These are phyloP conservation scores for Salix dunnii DNA, from an alignment of 345 rosid species.

Conservation along the genomic window DNA sequence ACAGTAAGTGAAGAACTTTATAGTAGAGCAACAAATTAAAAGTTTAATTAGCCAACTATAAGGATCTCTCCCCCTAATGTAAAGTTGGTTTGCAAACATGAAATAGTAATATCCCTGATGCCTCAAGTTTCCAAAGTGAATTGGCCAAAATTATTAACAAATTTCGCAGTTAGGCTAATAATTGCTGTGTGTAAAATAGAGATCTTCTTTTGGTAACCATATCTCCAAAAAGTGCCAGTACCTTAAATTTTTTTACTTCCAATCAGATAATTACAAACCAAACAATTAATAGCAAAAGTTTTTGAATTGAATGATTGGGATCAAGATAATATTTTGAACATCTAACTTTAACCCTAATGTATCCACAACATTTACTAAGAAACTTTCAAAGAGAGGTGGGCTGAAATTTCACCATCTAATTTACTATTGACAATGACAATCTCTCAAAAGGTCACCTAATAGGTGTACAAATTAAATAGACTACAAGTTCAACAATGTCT, in stretches of 20 bases:
- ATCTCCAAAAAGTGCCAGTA: not conserved
- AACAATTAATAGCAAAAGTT: too few species aligned
- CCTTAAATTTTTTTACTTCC: not conserved
- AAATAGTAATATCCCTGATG: too few species aligned
- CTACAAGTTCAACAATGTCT: too few species aligned
- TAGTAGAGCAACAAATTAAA: not conserved
- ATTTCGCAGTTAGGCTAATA: too few species aligned
- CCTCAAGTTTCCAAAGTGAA: too few species aligned
- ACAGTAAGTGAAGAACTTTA: not conserved
- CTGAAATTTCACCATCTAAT: too few species aligned
- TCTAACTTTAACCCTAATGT: not conserved
- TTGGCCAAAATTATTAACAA: too few species aligned
- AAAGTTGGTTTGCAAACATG: not conserved
- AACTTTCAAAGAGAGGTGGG: not conserved
- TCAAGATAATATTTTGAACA: not conserved
- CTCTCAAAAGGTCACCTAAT: too few species aligned
- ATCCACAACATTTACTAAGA: not conserved
- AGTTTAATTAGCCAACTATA: not conserved
- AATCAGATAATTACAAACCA: not conserved
- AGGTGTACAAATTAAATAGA: too few species aligned
- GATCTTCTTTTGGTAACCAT: not conserved
- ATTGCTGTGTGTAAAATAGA: not conserved
- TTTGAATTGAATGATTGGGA: not conserved
- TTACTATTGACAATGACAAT: too few species aligned
- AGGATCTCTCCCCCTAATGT: not conserved